Base-by-base conservation (phyloP, 1,284 basidiomycete genomes). In the Apiotrichum gamsii region DNA sequence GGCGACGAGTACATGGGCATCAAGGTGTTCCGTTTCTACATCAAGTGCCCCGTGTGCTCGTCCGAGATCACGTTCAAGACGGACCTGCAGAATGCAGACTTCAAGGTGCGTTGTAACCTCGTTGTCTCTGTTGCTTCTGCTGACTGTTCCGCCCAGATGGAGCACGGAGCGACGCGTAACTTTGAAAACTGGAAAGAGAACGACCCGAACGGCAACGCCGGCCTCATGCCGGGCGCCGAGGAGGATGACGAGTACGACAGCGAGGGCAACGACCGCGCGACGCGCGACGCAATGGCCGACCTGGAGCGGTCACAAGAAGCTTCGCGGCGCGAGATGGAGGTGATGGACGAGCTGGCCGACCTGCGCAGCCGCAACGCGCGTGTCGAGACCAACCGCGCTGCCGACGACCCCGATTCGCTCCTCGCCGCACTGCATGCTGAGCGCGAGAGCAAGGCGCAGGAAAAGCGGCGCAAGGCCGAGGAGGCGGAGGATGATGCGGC, bases 51-150 rank as follows among this genome's bases (percentile, higher is more conserved):
- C 6, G 75, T 90, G 37, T 96, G 91, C 69, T 95, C 90, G 2
- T 87, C 93, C 8, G 95, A 99, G 70, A 97, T 99, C 59, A 98
- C 95, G 0, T 99, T 99, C 82, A 97, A 97, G 72, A 98, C 94
- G 0, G 95, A 98, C 69, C 95, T 94, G 9, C 94, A 94, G 78
- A 96, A 95, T 64, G 94, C 90, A 1, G 91, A 96, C 70, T 96
- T 95, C 62, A 58, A 78, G 13, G 25, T 28, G 25, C n/a, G n/a
- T n/a, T n/a, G n/a, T n/a, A n/a, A n/a, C n/a, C n/a, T n/a, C n/a
- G n/a, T n/a, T n/a, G n/a, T n/a, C n/a, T n/a, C n/a, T n/a, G n/a
- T n/a, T n/a, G n/a, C n/a, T n/a, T n/a, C n/a, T n/a, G n/a, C n/a
- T n/a, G n/a, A n/a, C n/a, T n/a, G n/a, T n/a, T n/a, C n/a, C n/a